Percentiles rank a stretch among this genome's conserved stretches.
phyloP scores from a whole-genome alignment of 225 moss, liverwort and hornwort species.

The Physcomitrellopsis africana region DNA sequence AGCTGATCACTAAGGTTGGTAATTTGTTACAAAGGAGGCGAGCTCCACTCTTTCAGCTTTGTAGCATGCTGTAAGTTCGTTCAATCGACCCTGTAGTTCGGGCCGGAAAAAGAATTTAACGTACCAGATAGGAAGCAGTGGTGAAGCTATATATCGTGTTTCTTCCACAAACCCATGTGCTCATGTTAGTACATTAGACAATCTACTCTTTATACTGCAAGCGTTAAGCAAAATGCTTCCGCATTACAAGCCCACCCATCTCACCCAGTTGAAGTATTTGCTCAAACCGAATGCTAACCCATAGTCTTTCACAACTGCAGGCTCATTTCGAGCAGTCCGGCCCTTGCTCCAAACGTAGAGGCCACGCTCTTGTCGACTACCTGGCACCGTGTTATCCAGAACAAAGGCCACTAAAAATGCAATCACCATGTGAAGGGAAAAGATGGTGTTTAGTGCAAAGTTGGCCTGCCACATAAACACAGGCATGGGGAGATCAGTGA shows the following conservation, averaged over 20 bases:
- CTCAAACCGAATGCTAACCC: conserved; percentile 69
- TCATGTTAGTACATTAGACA: too few species aligned
- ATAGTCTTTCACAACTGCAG: conserved; percentile 74
- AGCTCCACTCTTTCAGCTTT: conserved; percentile 24
- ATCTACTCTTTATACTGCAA: too few species aligned
- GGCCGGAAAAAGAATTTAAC: conserved; percentile 28
- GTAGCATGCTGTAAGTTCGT: conserved; percentile 6
- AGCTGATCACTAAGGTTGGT: conserved; percentile 14
- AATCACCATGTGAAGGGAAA: conserved; percentile 88
- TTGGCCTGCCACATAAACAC: conserved; percentile 43
- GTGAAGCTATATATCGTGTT: conserved; percentile 17
- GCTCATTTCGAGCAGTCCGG: conserved; percentile 68
- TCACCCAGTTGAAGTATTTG: conserved; percentile 76
- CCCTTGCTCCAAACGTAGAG: conserved; percentile 77
- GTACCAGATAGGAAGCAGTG: conserved; percentile 14
- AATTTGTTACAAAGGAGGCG: conserved; percentile 38
- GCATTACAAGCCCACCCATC: conserved; percentile 73
- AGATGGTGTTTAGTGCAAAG: conserved; percentile 73
- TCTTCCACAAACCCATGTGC: conserved; percentile 22
- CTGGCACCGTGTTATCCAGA: conserved; percentile 83
- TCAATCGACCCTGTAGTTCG: conserved; percentile 16
- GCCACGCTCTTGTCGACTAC: conserved; percentile 75
- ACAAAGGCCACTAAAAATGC: conserved; percentile 82
- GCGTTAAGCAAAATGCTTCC: too few species aligned
- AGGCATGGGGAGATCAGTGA: neutral